These are phyloP conservation scores for Salvia rosmarinus DNA, from an alignment of 257 asterid genomes.

Conservation along the genomic window DNA sequence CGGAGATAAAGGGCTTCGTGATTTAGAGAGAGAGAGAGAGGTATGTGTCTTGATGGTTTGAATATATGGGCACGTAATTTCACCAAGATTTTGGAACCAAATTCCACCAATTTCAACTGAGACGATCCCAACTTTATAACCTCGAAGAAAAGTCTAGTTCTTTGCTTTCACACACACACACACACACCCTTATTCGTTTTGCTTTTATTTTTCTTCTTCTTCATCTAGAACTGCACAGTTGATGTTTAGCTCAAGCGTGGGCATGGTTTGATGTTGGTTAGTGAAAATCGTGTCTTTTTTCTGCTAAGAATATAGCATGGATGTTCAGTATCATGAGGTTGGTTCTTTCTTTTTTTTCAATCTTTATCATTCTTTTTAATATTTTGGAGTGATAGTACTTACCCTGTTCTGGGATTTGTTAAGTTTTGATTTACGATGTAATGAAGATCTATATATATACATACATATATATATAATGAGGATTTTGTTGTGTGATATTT, in stretches of 20 bases:
- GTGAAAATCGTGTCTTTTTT: not conserved
- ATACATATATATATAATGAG: no score
- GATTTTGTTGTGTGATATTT: not conserved
- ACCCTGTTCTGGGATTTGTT: slow-evolving; percentile 11
- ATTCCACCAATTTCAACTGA: slow-evolving; percentile 13
- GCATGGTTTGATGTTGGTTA: slow-evolving; percentile 24
- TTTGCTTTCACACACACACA: not conserved
- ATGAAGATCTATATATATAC: not conserved
- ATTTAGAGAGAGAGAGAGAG: not conserved
- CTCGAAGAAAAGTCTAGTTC: not conserved
- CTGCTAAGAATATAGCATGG: slow-evolving; percentile 47
- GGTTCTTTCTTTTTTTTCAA: not conserved
- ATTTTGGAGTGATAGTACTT: not conserved
- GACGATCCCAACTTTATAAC: not conserved
- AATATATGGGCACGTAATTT: slow-evolving; percentile 35
- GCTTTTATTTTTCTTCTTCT: not conserved
- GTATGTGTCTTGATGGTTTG: not conserved
- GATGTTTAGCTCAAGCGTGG: slow-evolving; percentile 1
- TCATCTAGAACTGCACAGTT: not conserved
- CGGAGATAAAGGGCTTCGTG: no score
- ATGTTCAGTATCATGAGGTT: slow-evolving; percentile 74
- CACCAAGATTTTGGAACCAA: slow-evolving; percentile 30
- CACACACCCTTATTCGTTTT: not conserved
- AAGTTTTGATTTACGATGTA: not conserved
- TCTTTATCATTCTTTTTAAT: not conserved